Conservation (phyloP, 257 asterid species). For the Petunia secreta region DNA sequence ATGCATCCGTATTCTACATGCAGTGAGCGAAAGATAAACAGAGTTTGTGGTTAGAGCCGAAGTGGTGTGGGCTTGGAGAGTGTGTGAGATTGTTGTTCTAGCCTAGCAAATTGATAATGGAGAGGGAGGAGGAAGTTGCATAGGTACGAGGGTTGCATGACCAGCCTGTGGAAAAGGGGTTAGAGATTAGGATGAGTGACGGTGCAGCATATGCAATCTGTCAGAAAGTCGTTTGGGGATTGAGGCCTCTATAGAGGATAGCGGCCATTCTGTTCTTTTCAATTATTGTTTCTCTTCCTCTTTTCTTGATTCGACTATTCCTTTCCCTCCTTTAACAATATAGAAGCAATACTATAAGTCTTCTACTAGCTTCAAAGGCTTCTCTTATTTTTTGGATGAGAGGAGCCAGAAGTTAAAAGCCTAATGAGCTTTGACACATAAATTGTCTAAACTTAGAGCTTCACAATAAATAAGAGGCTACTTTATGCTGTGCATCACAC, state of each 20-base stretch:
- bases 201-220: background rate
- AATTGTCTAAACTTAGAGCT: slow-evolving; percentile 3
- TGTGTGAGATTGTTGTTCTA: background rate
- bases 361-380: slow-evolving; percentile 14
- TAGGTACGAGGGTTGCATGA: background rate
- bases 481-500: background rate
- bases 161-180: background rate
- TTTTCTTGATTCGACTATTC: background rate
- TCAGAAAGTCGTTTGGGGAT: too few relatives aligned
- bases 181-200: background rate
- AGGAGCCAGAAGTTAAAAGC: background rate
- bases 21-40: background rate
- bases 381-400: background rate
- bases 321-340: background rate
- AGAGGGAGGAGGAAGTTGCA: background rate
- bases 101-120: background rate
- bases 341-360: background rate
- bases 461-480: background rate
- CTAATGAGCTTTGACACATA: background rate
- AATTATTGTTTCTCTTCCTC: background rate
- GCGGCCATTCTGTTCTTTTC: background rate
- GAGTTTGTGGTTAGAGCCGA: slow-evolving; percentile 8
- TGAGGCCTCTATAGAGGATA: background rate
- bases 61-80: background rate
- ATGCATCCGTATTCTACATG: background rate